phyloP scores from a whole-genome alignment of 228 moss, liverwort and hornwort genomes.

The Sphagnum magellanicum region DNA sequence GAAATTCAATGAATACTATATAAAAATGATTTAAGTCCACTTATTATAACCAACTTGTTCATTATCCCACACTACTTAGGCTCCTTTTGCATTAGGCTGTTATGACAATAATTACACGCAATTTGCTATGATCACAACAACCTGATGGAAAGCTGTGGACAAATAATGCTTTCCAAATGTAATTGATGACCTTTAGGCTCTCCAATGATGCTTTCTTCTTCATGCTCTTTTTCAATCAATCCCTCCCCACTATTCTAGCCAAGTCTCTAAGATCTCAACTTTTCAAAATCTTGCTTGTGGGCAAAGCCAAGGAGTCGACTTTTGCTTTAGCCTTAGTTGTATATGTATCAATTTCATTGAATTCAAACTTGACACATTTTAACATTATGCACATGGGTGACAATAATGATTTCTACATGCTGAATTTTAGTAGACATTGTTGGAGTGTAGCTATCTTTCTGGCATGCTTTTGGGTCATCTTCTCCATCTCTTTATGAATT shows the following conservation, averaged over 20 bases:
- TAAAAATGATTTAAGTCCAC: no score
- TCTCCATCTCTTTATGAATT: conserved; percentile 76
- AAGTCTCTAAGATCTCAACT: conserved; percentile 12
- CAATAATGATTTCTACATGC: conserved; percentile 60
- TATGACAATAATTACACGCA: no score
- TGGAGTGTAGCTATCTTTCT: conserved; percentile 71
- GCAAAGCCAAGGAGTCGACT: conserved; percentile 30
- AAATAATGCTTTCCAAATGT: conserved; percentile 42
- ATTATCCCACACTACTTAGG: no score
- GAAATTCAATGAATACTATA: no score
- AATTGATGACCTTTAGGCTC: conserved; percentile 40
- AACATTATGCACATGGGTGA: conserved; percentile 99
- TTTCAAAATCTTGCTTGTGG: conserved; percentile 28
- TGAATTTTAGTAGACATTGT: conserved; percentile 61
- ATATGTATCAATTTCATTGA: conserved; percentile 66
- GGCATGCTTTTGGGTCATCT: conserved; percentile 58
- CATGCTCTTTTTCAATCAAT: conserved; percentile 26
- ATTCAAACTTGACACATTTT: conserved; percentile 92
- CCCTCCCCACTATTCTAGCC: conserved; percentile 40
- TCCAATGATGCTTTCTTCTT: conserved; percentile 64
- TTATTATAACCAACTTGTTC: no score
- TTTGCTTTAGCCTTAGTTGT: conserved; percentile 24
- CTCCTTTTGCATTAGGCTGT: no score
- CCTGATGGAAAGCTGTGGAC: conserved; percentile 73
- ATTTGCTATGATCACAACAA: no score